Evolutionary conservation across 2,329 filamentous ascomycete genomes (phyloP), one percentile per base, ranked within the genome.

Genomic region (Mycosphaerella sp.): DNA sequence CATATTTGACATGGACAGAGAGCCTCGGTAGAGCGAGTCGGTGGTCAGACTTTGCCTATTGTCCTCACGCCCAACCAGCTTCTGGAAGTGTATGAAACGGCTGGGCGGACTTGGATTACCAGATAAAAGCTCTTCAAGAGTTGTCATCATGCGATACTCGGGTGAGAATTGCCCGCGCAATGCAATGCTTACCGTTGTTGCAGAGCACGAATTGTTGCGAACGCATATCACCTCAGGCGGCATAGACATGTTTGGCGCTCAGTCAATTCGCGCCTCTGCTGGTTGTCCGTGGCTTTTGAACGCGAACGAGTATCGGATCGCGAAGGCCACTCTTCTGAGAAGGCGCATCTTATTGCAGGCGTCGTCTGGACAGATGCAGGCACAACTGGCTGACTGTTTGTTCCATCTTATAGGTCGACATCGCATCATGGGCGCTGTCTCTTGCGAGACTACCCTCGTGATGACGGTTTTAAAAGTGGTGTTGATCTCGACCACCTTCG

Each of bases 401-500:
- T 82, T 69, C 75, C 79, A 77, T 72, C 77, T 79, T 73, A 75
- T 74, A 83, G 81, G 81, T 85, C 80, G 79, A 82, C 80, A 79
- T 71, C 79, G 73, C 69, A 74, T 85, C 81, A 79, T 84, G 81
- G 75, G 75, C 75, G 76, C 75, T 73, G 68, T 73, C 66, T 70
- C 70, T 44, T 44, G 60, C 68, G 73, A 71, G 76, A 65, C 54
- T 66, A 66, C 80, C 79, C 81, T 88, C 84, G 80, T 82, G 79
- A 82, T 79, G 79, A 87, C 84, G 84, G 85, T 88, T 88, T 88
- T 88, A 85, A 75, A 84, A 81, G 79, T 79, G 83, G 78, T 71
- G 69, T 77, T 75, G 65, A 72, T 88, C 84, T 87, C 73, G 84
- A 85, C 84, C 76, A 79, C 79, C 70, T 78, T 79, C 80, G 80